Percentiles rank a stretch among this genome's conserved stretches.
Conservation (phyloP, 345 rosid species). For the Erysimum cheiranthoides region DNA sequence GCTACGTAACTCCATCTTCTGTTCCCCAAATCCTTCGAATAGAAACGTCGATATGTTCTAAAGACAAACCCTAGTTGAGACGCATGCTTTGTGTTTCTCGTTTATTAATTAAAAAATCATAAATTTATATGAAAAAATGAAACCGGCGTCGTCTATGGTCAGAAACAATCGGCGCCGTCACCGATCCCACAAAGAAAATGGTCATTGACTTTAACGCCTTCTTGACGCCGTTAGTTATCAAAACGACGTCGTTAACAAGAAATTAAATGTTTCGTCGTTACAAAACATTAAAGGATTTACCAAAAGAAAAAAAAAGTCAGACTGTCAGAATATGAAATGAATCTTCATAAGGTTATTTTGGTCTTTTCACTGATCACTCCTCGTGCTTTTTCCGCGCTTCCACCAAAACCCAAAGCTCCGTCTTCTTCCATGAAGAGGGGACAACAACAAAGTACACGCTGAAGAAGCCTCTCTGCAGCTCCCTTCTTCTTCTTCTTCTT, state of each 20-base stretch:
- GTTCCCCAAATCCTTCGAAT: too few species aligned
- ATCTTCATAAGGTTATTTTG: constrained; percentile 36
- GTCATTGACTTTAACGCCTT: not conserved
- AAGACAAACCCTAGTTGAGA: too few species aligned
- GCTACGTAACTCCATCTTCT: too few species aligned
- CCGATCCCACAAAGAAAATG: not conserved
- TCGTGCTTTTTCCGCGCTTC: constrained; percentile 46
- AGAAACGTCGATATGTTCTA: too few species aligned
- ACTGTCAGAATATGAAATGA: constrained; percentile 24
- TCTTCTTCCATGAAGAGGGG: constrained; percentile 31
- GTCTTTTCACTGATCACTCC: not conserved
- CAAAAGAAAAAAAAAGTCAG: constrained; percentile 24
- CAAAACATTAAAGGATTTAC: constrained; percentile 9
- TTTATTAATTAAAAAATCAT: not conserved
- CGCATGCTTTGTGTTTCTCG: not conserved
- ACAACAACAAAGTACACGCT: constrained; percentile 22
- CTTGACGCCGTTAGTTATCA: too few species aligned
- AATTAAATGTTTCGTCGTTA: not conserved
- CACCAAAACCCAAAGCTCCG: constrained; percentile 33
- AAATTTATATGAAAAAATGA: not conserved
- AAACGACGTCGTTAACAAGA: not conserved
- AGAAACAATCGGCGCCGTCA: not conserved
- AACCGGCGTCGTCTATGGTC: not conserved
- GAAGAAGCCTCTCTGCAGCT: constrained; percentile 21
- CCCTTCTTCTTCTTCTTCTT: constrained; percentile 14